Evolutionary conservation across 2,329 filamentous ascomycete species (phyloP).

Genomic region (Penicillium sp.): DNA sequence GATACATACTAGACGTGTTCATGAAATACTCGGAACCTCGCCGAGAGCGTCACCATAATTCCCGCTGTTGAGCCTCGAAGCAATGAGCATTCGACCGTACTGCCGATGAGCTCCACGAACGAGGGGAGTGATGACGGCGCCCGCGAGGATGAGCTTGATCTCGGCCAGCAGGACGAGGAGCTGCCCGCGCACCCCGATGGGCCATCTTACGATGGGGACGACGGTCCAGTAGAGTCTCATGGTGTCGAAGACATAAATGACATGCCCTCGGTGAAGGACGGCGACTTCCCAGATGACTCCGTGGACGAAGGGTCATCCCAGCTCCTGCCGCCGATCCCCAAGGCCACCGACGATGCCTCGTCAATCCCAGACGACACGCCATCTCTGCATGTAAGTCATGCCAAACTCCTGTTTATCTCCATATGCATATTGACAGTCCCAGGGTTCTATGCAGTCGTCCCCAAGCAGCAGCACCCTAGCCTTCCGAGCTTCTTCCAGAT

Average conservation of each 20-base stretch:
- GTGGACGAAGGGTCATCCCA: constrained; percentile 23
- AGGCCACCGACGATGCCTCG: constrained; percentile 61
- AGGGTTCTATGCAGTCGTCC: constrained; percentile 56
- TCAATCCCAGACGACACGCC: constrained; percentile 81
- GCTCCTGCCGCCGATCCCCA: constrained; percentile 16
- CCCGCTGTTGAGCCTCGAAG: constrained; percentile 30
- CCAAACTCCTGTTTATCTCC: constrained; percentile 33
- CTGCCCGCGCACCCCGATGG: constrained; percentile 24
- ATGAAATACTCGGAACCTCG: not conserved
- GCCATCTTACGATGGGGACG: constrained; percentile 21
- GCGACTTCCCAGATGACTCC: constrained; percentile 1
- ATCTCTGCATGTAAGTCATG: constrained; percentile 66
- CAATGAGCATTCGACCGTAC: constrained; percentile 45
- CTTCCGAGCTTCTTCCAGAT: constrained; percentile 62
- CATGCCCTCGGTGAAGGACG: constrained; percentile 24
- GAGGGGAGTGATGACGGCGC: constrained; percentile 60
- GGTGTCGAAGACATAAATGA: constrained; percentile 20
- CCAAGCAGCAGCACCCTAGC: constrained; percentile 71
- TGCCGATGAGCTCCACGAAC: constrained; percentile 67
- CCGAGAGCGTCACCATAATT: not conserved
- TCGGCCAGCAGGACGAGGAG: constrained; percentile 40
- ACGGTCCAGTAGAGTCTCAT: constrained; percentile 16
- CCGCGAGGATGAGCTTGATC: constrained; percentile 51
- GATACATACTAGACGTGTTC: not conserved
- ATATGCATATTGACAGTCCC: constrained; percentile 21